Conservation (phyloP, 345 rosid species). For the Hypericum androsaemum region DNA sequence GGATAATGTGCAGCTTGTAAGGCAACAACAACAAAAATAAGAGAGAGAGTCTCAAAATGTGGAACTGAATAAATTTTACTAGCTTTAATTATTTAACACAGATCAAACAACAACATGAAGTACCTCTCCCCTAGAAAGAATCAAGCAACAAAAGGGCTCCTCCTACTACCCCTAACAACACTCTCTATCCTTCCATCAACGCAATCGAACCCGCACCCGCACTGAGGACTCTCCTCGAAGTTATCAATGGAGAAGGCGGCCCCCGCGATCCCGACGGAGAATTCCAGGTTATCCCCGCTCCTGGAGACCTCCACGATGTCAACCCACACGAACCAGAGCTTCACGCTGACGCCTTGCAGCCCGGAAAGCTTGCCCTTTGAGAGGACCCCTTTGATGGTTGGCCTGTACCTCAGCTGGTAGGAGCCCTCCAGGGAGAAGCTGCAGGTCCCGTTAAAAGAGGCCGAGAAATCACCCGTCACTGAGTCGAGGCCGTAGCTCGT, state of each 20-base stretch:
- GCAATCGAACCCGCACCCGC: slow-evolving; percentile 82
- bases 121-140: no score
- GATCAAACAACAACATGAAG: no score
- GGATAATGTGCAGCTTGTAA: no score
- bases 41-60: no score
- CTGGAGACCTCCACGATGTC: slow-evolving; percentile 52
- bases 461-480: slow-evolving; percentile 40
- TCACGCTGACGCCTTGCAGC: slow-evolving; percentile 54
- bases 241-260: slow-evolving; percentile 52
- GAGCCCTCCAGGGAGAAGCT: slow-evolving; percentile 57
- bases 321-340: slow-evolving; percentile 47
- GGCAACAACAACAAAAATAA: no score
- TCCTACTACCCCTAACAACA: slow-evolving; percentile 5
- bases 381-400: slow-evolving; percentile 37
- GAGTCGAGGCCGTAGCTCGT: slow-evolving; percentile 34
- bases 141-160: no score
- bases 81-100: no score
- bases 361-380: slow-evolving; percentile 32
- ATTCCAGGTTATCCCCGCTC: slow-evolving; percentile 40
- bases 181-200: slow-evolving; percentile 10
- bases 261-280: slow-evolving; percentile 55
- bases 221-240: slow-evolving; percentile 67
- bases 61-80: no score
- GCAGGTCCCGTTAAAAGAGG: slow-evolving; percentile 40
- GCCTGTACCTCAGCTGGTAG: slow-evolving; percentile 39